Conservation (phyloP, 768 basidiomycete species). For the Naganishia vaughanmartiniae region DNA sequence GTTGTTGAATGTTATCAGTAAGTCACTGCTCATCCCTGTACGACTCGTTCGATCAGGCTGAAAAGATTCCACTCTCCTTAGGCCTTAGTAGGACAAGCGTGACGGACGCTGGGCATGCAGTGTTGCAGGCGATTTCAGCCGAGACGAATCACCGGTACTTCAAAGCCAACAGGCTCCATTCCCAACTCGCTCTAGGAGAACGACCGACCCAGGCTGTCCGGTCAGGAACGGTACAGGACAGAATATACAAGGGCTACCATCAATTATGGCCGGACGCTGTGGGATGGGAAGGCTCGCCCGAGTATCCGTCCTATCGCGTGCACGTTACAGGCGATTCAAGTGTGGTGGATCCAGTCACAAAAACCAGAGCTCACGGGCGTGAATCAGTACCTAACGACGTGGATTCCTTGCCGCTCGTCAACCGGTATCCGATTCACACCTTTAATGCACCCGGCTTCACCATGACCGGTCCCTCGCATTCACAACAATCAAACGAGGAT, state of each 20-base stretch:
- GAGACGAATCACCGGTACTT: conserved; percentile 21
- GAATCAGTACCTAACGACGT: background rate
- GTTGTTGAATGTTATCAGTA: conserved; percentile 19
- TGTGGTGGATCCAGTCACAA: background rate
- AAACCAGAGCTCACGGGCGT: conserved; percentile 7
- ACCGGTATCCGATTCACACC: background rate
- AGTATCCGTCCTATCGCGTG: conserved; percentile 19
- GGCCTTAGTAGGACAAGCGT: conserved; percentile 17
- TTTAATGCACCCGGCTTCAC: background rate
- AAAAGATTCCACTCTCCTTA: background rate
- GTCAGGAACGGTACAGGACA: conserved; percentile 11
- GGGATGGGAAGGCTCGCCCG: conserved; percentile 19
- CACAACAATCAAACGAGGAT: background rate
- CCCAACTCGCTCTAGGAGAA: conserved; percentile 10
- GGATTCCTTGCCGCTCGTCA: too few relatives aligned
- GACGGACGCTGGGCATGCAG: background rate
- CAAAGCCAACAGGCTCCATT: conserved; percentile 23
- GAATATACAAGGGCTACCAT: conserved; percentile 16
- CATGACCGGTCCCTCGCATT: background rate
- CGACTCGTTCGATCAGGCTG: background rate
- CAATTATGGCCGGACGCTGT: conserved; percentile 8
- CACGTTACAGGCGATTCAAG: conserved; percentile 1
- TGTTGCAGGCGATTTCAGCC: conserved; percentile 6
- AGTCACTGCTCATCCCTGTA: background rate
- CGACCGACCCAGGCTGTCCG: background rate